Percentiles rank a stretch among this genome's conserved stretches.
phyloP scores from a whole-genome alignment of 768 basidiomycete genomes.

The Termitomyces sp. region DNA sequence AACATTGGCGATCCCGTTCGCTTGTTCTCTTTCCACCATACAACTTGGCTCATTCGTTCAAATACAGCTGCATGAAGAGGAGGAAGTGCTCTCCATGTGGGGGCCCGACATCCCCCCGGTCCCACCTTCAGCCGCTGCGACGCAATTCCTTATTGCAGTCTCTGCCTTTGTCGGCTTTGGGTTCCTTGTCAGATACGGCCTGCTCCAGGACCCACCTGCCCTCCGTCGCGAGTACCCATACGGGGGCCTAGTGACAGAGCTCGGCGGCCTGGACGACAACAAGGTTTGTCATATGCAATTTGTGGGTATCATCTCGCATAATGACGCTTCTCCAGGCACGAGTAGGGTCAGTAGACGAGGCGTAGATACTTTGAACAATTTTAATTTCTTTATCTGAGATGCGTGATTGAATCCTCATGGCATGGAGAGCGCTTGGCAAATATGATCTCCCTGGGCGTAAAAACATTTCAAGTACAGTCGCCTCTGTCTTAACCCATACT shows the following conservation, averaged over 20 bases:
- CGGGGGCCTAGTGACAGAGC: constrained; percentile 67
- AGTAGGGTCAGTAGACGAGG: constrained; percentile 17
- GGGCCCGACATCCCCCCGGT: constrained; percentile 72
- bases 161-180: constrained; percentile 63
- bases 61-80: constrained; percentile 69
- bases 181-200: constrained; percentile 46
- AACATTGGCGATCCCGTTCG: constrained; percentile 76
- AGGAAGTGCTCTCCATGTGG: constrained; percentile 84
- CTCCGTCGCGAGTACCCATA: constrained; percentile 75
- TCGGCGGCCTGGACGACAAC: constrained; percentile 75
- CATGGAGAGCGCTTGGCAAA: too few relatives aligned
- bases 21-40: constrained; percentile 3
- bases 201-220: constrained; percentile 59
- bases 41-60: constrained; percentile 6
- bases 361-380: constrained; percentile 1
- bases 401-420: too few relatives aligned
- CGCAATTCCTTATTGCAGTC: constrained; percentile 59
- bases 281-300: constrained; percentile 45
- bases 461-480: too few relatives aligned
- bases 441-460: too few relatives aligned
- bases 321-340: constrained; percentile 19
- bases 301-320: neutral
- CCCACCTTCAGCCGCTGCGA: constrained; percentile 52
- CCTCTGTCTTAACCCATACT: too few relatives aligned
- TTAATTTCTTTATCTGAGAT: too few relatives aligned